Evolutionary conservation across 2,329 filamentous ascomycete species (phyloP), one percentile per base, ranked within the genome.

Genomic region (Fusarium sp.): DNA sequence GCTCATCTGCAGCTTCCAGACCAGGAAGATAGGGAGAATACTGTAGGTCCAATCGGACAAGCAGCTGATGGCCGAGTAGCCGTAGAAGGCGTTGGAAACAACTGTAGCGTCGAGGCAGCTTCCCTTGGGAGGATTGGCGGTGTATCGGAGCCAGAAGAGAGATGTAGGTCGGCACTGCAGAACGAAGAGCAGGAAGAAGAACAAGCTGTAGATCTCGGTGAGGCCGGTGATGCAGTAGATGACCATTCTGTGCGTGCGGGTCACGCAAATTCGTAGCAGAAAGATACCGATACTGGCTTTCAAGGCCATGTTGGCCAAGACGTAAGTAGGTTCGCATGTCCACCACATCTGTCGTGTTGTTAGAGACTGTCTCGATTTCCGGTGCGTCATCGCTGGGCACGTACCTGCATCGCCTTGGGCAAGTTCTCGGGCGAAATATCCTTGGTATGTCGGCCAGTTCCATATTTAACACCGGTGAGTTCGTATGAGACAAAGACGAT

Each of bases 271-370:
- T 24, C 79, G 78, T 5, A 80, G 58, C 22, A 82, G 67, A 62
- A 81, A 81, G 46, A 81, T 75, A 41, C 75, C 77, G 51, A 82
- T 80, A 52, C 76, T 79, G 51, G 78, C 69, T 70, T 81, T 81
- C 37, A 81, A 72, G 4, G 79, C 75, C 71, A 74, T 74, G 45
- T 70, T 68, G 11, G 70, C 51, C 33, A 81, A 55, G 24, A 82
- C 77, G 59, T 83, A 83, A 28, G 79, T 73, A 1, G 78, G 75
- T 56, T 82, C 80, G 49, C 80, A 81, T n/a, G 77, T 76, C 77
- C 79, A 83, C 75, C 77, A 78, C 70, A 74, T 77, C 74, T 78
- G 28, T 28, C 0, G 1, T 20, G 11, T n/a, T n/a, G 35, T 37
- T 37, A 30, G 11, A n/a, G 17, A 7, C 10, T 2, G 55, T 71